Conservation (phyloP, 345 rosid species). For the Cardamine resedifolia region DNA sequence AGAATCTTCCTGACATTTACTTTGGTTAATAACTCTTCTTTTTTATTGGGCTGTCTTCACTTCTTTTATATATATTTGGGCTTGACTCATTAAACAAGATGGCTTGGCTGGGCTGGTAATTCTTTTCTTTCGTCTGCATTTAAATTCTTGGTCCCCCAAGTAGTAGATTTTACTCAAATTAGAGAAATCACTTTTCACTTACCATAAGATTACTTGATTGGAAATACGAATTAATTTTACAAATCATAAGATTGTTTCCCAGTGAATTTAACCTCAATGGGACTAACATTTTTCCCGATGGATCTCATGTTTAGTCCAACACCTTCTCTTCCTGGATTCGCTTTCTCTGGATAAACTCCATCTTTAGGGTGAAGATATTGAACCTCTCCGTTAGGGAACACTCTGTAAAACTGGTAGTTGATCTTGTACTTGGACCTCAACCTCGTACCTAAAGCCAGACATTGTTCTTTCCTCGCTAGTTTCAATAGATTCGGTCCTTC, state of each 20-base stretch:
- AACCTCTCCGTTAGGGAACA: constrained; percentile 84
- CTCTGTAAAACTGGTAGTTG: constrained; percentile 80
- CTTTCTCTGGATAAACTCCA: constrained; percentile 89
- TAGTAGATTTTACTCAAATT: too few species aligned
- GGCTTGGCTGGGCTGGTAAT: too few species aligned
- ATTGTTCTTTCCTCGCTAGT: constrained; percentile 86
- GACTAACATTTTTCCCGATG: constrained; percentile 74
- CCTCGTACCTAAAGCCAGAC: constrained; percentile 77
- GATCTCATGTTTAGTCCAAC: constrained; percentile 75
- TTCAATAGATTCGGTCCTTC: constrained; percentile 79
- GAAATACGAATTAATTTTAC: constrained; percentile 33
- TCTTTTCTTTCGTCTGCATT: too few species aligned
- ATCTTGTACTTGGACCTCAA: constrained; percentile 92
- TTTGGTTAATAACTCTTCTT: too few species aligned
- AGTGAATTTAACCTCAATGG: constrained; percentile 82
- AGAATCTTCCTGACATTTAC: too few species aligned
- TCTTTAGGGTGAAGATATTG: constrained; percentile 88
- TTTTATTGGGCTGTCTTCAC: too few species aligned
- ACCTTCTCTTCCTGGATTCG: constrained; percentile 73
- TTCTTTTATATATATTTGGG: too few species aligned
- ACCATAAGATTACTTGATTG: neutral
- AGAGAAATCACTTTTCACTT: too few species aligned
- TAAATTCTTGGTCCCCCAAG: too few species aligned
- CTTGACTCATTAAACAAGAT: too few species aligned
- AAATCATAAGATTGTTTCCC: constrained; percentile 79